Percentiles rank a stretch among this genome's conserved stretches.
Conservation (phyloP, 1,139 yeast genomes). For the Zygosaccharomyces pseudobailii region DNA sequence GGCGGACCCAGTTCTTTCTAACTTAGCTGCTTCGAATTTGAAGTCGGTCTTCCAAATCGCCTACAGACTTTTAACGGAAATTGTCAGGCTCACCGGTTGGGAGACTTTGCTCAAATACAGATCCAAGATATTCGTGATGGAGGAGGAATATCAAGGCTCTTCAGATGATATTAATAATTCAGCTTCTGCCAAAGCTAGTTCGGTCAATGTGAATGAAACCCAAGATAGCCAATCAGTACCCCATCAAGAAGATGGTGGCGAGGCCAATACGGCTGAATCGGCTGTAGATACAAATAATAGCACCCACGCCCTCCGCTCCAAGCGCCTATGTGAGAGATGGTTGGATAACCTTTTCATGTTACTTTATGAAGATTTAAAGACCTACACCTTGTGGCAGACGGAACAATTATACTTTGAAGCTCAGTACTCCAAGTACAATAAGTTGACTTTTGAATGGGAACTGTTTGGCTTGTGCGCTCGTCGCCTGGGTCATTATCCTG, state of each 20-base stretch:
- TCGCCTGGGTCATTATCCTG: conserved; percentile 77
- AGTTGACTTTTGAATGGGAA: conserved; percentile 92
- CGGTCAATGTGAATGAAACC: conserved; percentile 7
- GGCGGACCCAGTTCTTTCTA: conserved; percentile 67
- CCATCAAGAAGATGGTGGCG: conserved; percentile 25
- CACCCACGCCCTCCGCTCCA: conserved; percentile 34
- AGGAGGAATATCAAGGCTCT: conserved; percentile 62
- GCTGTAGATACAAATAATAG: conserved; percentile 29
- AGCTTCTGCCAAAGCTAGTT: conserved; percentile 42
- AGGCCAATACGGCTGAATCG: conserved; percentile 32
- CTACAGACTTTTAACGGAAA: conserved; percentile 72
- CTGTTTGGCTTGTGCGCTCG: conserved; percentile 80
- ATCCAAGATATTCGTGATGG: conserved; percentile 94
- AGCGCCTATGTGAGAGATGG: conserved; percentile 95
- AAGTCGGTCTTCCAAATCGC: conserved; percentile 84
- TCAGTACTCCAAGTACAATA: conserved; percentile 71
- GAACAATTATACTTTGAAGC: conserved; percentile 82
- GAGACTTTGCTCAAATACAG: conserved; percentile 74
- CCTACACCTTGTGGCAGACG: conserved; percentile 93
- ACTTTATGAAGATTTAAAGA: conserved; percentile 84
- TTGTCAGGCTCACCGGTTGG: conserved; percentile 87
- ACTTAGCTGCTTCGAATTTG: conserved; percentile 78
- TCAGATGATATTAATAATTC: conserved; percentile 39
- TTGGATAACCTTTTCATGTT: conserved; percentile 89
- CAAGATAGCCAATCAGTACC: not conserved